Percentiles rank a stretch among this genome's conserved stretches.
Evolutionary conservation across 1,139 yeast genomes (phyloP).

Genomic region (Torulaspora globosa): DNA sequence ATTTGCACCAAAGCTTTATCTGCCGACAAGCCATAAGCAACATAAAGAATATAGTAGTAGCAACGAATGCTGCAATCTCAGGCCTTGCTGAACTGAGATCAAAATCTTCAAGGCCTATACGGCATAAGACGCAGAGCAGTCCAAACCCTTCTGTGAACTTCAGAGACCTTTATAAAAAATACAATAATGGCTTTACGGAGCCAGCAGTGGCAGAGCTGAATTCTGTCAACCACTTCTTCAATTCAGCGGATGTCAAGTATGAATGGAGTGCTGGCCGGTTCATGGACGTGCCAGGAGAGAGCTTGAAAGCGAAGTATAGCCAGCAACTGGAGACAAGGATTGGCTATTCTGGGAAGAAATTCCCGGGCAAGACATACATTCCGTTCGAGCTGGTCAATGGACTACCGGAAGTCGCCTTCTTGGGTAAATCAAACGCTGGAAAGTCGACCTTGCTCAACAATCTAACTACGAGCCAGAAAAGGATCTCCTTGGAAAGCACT

Average conservation of each 20-base stretch:
- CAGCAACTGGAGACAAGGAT: conserved; percentile 14
- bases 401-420: conserved; percentile 64
- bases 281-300: conserved; percentile 56
- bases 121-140: background rate
- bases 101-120: background rate
- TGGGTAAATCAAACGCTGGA: conserved; percentile 84
- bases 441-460: conserved; percentile 72
- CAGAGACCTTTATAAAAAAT: conserved; percentile 14
- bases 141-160: background rate
- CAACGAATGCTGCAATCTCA: conserved; percentile 9
- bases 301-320: conserved; percentile 37
- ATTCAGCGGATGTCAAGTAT: conserved; percentile 42
- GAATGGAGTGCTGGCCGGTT: conserved; percentile 60
- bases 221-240: conserved; percentile 42
- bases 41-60: conserved; percentile 12
- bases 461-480: conserved; percentile 40
- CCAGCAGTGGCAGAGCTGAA: conserved; percentile 41
- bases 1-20: background rate
- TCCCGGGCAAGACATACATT: conserved; percentile 26
- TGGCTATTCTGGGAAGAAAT: conserved; percentile 9
- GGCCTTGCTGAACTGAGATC: background rate
- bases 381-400: conserved; percentile 31
- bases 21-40: conserved; percentile 1
- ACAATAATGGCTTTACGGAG: conserved; percentile 28
- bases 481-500: conserved; percentile 37